Evolutionary conservation across 2,329 filamentous ascomycete species (phyloP).

Genomic region (Coccinonectria pachysandricola): DNA sequence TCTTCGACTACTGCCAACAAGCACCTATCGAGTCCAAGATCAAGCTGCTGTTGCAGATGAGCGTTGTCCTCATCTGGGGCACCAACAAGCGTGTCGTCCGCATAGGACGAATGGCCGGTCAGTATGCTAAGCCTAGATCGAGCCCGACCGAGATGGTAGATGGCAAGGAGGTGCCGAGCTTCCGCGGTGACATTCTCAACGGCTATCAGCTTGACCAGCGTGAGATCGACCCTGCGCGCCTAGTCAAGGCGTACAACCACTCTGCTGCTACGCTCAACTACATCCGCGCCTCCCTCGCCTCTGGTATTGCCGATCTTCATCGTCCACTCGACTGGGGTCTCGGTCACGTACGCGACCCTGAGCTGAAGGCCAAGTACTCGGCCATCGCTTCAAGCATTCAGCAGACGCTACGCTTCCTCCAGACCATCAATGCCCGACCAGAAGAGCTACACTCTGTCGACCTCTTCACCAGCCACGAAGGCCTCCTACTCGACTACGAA

Average conservation of each 20-base stretch:
- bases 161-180: slow-evolving; percentile 74
- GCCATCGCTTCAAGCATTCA: slow-evolving; percentile 76
- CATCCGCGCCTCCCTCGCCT: slow-evolving; percentile 70
- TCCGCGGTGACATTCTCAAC: slow-evolving; percentile 92
- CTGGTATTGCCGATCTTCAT: slow-evolving; percentile 88
- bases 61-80: slow-evolving; percentile 87
- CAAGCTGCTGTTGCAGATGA: slow-evolving; percentile 95
- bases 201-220: slow-evolving; percentile 70
- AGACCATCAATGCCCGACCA: slow-evolving; percentile 78
- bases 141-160: slow-evolving; percentile 76
- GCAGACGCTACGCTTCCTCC: slow-evolving; percentile 88
- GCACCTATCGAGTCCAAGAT: slow-evolving; percentile 90
- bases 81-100: slow-evolving; percentile 72
- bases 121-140: slow-evolving; percentile 92
- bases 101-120: slow-evolving; percentile 91
- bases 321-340: slow-evolving; percentile 90
- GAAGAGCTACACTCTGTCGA: slow-evolving; percentile 84
- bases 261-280: slow-evolving; percentile 93
- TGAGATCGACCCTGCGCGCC: slow-evolving; percentile 67
- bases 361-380: slow-evolving; percentile 77
- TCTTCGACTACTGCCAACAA: slow-evolving; percentile 93
- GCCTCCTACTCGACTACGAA: slow-evolving; percentile 88
- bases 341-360: slow-evolving; percentile 77
- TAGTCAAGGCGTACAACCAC: slow-evolving; percentile 90
- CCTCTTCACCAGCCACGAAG: slow-evolving; percentile 92